A percentile compares a stretch with the other conserved stretches of the same genome.
phyloP scores from a whole-genome alignment of 192 early-diverging fungal species.

The Gonapodya prolifera region DNA sequence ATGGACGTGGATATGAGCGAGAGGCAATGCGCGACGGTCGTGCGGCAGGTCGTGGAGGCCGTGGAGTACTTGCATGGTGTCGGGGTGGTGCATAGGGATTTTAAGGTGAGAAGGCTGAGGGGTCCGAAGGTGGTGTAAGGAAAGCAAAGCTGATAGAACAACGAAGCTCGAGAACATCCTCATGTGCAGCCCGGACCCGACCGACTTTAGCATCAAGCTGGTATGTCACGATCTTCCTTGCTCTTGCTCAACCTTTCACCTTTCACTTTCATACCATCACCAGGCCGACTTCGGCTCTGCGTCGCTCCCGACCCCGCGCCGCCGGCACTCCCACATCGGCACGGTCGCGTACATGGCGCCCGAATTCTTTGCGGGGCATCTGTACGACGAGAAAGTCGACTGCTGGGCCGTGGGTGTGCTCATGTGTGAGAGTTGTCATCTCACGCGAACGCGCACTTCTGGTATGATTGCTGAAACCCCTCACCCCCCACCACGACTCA shows the following conservation, averaged over 20 bases:
- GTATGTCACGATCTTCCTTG: too few species aligned
- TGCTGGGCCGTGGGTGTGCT: neutral
- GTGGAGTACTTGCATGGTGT: slow-evolving; percentile 75
- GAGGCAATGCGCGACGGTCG: slow-evolving; percentile 60
- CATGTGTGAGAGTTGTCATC: neutral
- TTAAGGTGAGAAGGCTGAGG: slow-evolving; percentile 42
- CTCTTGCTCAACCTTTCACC: too few species aligned
- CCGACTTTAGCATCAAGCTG: neutral
- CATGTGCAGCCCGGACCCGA: neutral
- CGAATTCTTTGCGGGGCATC: neutral
- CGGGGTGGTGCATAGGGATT: slow-evolving; percentile 65
- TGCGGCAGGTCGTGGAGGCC: slow-evolving; percentile 60
- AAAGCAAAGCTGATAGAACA: too few species aligned
- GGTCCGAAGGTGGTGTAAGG: too few species aligned
- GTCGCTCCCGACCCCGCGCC: neutral
- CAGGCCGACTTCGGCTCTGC: neutral
- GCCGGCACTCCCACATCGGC: neutral
- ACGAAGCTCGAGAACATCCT: neutral
- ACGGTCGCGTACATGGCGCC: neutral
- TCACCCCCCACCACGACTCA: too few species aligned
- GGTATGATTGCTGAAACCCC: too few species aligned
- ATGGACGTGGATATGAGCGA: slow-evolving; percentile 50
- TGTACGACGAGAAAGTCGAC: neutral
- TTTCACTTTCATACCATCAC: neutral
- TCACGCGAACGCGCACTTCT: neutral